Base-by-base conservation (phyloP, 2,329 filamentous ascomycete genomes). In the Madurella fahalii region DNA sequence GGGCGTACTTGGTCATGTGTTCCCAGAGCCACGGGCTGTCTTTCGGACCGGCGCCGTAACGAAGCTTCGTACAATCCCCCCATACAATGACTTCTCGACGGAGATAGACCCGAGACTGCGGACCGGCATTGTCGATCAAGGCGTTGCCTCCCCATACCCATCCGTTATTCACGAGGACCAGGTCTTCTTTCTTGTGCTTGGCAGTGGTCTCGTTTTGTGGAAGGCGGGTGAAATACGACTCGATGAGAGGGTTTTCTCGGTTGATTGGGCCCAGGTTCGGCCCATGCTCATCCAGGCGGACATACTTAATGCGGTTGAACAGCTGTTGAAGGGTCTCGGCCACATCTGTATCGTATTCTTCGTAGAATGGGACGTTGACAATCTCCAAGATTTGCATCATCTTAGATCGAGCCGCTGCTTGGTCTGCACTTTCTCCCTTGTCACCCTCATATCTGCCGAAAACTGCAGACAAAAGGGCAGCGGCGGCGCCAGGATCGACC, bases 121-220 rank as follows among this genome's bases (percentile, higher is more conserved):
- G 87, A 0, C 95, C 95, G 31, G 94, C 94, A 66, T 97, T 94
- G 73, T 99, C 94, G 42, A 90, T 81, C 71, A 97, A 81, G 1
- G 94, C 93, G 72, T 97, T 95, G 5, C 93, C 93, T 55, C 90
- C 93, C 94, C 94, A 99, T 9, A 99, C 92, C 94, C 94, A 99
- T 42, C 94, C 94, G 67, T 99, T 99, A 72, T 97, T 97, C 40
- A 86, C 92, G 49, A 99, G 74, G 2, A 90, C 89, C 44, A 95
- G 78, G 42, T 91, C 86, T 54, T 86, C 86, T 1, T 85, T 79
- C 54, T 85, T 85, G 65, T 95, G 87, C 65, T 89, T 85, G 58
- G 84, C 79, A 0, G 94, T 96, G 11, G 79, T 83, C 11, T 87
- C 83, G 64, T 95, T 96, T 31, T 81, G 69, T 1, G 92, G 89